Percentiles rank a stretch among this genome's conserved stretches.
These are phyloP conservation scores for Ustilago cynodontis DNA, from an alignment of 1,284 basidiomycete species.

Conservation along the genomic window DNA sequence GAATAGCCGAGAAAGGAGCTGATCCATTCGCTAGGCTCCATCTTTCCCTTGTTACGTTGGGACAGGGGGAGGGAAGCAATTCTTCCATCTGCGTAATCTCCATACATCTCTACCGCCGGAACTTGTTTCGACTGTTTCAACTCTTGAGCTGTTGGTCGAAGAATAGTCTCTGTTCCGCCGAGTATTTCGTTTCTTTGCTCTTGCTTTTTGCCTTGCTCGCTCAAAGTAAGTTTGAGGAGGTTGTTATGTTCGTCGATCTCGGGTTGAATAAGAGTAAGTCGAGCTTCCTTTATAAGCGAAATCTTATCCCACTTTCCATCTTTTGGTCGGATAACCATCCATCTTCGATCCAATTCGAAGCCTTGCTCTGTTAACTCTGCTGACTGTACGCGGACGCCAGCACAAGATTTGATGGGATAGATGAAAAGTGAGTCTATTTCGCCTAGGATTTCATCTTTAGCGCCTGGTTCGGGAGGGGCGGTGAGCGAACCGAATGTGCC, in stretches of 20 bases:
- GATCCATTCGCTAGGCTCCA: slow-evolving; percentile 52
- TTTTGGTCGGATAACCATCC: slow-evolving; percentile 48
- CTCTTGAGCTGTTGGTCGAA: slow-evolving; percentile 16
- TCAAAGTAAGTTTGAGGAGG: slow-evolving; percentile 28
- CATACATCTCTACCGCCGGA: slow-evolving; percentile 48
- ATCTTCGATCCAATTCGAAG: slow-evolving; percentile 56
- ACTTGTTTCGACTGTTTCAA: slow-evolving; percentile 32
- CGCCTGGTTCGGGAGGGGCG: slow-evolving; percentile 15
- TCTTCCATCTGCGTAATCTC: slow-evolving; percentile 53
- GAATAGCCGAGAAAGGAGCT: slow-evolving; percentile 56
- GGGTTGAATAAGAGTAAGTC: slow-evolving; percentile 49
- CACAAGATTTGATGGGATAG: slow-evolving; percentile 62
- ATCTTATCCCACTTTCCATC: slow-evolving; percentile 33
- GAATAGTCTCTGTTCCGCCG: slow-evolving; percentile 27
- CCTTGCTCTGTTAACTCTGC: slow-evolving; percentile 42
- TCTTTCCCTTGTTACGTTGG: not conserved
- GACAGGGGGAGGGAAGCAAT: slow-evolving; percentile 24
- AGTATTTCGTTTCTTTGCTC: not conserved
- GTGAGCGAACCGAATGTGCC: slow-evolving; percentile 10
- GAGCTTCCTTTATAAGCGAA: slow-evolving; percentile 47
- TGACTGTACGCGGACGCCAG: slow-evolving; percentile 25
- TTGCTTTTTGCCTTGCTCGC: slow-evolving; percentile 5
- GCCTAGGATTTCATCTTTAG: slow-evolving; percentile 52
- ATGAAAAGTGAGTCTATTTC: slow-evolving; percentile 47
- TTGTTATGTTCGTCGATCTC: slow-evolving; percentile 25